Evolutionary conservation across 1,284 basidiomycete genomes (phyloP), one percentile per base, ranked within the genome.

Genomic region (Papiliotrema flavescens): DNA sequence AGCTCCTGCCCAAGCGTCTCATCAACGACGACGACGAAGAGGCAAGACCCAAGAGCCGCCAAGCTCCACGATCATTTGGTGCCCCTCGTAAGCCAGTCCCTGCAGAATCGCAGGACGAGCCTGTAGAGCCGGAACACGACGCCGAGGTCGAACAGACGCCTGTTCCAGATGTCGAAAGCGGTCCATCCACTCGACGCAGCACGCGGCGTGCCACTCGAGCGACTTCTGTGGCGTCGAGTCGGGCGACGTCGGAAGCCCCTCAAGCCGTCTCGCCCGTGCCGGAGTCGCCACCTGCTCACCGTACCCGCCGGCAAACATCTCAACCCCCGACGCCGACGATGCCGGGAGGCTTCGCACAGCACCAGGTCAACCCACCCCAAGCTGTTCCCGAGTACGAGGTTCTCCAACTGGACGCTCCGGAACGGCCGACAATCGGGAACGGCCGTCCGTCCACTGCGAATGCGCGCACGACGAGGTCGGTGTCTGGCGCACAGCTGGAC

Each of bases 1-100:
- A 49, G 22, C 63, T 56, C 5, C 28, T 6, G 5, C 62, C 58
- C 1, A 60, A 55, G 49, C 36, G 45, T 22, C 58, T 69, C 43
- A 66, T 70, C 43, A 61, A 71, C 35, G 69, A 73, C 46, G 71
- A 73, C 54, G 62, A 59, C 9, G 42, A 32, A 11, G 28, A 32
- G 28, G 28, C 28, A 32, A 32, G 28, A 32, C 28, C 28, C 28
- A 32, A 32, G 11, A 11, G 6, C 28, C 28, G 28, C 28, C 5
- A 32, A 11, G 6, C 28, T 11, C 5, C 6, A 32, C 28, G 28
- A 5, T 32, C 28, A 32, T 32, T 32, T 11, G 28, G 28, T 32
- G 6, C 28, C 6, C 28, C 28, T 32, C 28, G 28, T 6, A 5
- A 6, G 6, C 28, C 28, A 5, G 28, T 32, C 28, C 6, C 28